Evolutionary conservation across 179 eudicot species (phyloP).

Genomic region (Beta lomatogona): DNA sequence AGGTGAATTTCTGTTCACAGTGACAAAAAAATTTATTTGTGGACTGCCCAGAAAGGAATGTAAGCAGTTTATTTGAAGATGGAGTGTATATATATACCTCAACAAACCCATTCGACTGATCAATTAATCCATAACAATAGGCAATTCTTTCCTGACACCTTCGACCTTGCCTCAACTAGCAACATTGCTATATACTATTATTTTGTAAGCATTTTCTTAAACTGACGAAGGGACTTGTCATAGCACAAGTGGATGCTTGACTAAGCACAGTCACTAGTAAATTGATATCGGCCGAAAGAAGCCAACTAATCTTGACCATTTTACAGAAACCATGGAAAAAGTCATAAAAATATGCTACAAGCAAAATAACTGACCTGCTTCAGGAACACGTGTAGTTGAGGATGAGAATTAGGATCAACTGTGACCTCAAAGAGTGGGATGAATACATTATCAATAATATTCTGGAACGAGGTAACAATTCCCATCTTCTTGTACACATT

Average conservation of each 20-base stretch:
- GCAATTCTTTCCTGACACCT: not conserved
- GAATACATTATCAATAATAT: constrained; percentile 73
- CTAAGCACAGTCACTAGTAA: not conserved
- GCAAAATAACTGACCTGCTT: constrained; percentile 55
- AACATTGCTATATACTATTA: not conserved
- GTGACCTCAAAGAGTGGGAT: constrained; percentile 82
- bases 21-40: too few relatives aligned
- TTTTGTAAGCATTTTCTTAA: not conserved
- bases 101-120: not conserved
- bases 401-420: constrained; percentile 78
- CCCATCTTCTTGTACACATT: constrained; percentile 82
- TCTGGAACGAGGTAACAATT: constrained; percentile 75
- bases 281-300: not conserved
- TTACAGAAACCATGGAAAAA: not conserved
- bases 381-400: constrained; percentile 71
- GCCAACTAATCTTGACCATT: not conserved
- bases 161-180: not conserved
- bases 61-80: too few relatives aligned
- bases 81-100: too few relatives aligned
- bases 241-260: not conserved
- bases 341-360: not conserved
- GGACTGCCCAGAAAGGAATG: too few relatives aligned
- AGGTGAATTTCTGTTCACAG: too few relatives aligned
- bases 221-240: not conserved
- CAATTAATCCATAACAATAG: not conserved